Evolutionary conservation across 2,329 filamentous ascomycete species (phyloP).

Genomic region (Alternaria dauci): DNA sequence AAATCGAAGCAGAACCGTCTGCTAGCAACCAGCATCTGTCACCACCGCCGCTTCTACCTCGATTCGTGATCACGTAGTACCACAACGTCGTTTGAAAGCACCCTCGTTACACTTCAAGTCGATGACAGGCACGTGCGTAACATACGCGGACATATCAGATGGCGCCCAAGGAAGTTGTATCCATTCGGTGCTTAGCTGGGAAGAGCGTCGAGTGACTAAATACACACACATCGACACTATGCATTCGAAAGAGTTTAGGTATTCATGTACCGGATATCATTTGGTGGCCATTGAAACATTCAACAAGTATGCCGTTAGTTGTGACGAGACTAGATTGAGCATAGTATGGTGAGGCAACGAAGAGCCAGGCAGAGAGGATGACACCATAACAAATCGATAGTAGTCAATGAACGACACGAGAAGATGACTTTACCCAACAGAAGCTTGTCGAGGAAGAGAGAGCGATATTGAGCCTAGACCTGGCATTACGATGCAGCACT

Average conservation of each 20-base stretch:
- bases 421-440: not conserved
- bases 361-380: accelerated
- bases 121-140: not conserved
- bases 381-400: not conserved
- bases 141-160: not conserved
- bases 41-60: not conserved
- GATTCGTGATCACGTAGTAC: not conserved
- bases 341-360: not conserved
- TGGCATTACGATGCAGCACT: not conserved
- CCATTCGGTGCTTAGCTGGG: not conserved
- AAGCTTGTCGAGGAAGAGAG: not conserved
- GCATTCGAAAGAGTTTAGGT: not conserved
- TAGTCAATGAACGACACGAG: not conserved
- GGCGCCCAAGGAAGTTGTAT: not conserved
- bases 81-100: not conserved
- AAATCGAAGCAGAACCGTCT: not conserved
- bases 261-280: not conserved
- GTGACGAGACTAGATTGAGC: not conserved
- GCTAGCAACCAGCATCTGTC: not conserved
- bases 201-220: not conserved
- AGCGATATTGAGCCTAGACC: not conserved
- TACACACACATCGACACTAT: not conserved
- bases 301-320: not conserved
- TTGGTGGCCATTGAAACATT: not conserved
- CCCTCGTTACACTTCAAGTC: not conserved